Evolutionary conservation across 2,329 filamentous ascomycete species (phyloP), one percentile per base, ranked within the genome.

Genomic region (Colletotrichum euphorbiae): DNA sequence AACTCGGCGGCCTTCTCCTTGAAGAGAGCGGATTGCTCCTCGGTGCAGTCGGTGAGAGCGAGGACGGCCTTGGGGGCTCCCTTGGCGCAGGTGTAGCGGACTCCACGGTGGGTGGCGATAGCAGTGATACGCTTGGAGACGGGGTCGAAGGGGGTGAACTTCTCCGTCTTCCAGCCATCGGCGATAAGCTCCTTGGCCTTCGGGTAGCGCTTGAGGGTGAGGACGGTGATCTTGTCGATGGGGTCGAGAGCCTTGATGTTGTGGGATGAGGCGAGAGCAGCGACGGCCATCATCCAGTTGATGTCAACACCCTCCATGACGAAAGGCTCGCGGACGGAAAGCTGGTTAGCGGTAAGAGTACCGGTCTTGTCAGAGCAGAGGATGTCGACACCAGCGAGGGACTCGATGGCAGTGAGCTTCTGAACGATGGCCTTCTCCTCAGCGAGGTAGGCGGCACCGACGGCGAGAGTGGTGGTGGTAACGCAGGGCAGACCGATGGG

Each of bases 271-370:
- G 91, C 91, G 63, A 93, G 87, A 69, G 91, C 91, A 69, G 91
- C 91, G 69, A 92, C 91, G 71, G 91, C 90, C 91, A 93, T 93
- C 90, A 93, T 93, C 90, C 90, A 93, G 84, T 93, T 91, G 79
- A 93, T 88, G 80, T 93, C 90, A 76, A 92, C 88, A 74, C 91
- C 91, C 79, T 93, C 91, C 69, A 90, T 88, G 67, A 93, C 90
- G 80, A 90, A 93, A 19, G 91, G 91, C 77, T 93, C 91, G 77
- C 91, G 90, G 76, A 93, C 91, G 75, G 87, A 90, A 60, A 93
- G 85, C 83, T 93, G 90, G 80, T 91, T 91, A 73, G 89, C 89
- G 67, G 90, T 91, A 73, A 93, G 85, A 38, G 91, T 93, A 83
- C 91, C 91, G 51, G 91, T 93, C 87, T 93, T 93, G 82, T 93